These are phyloP conservation scores for Fomitopsis betulina DNA, from an alignment of 1,284 basidiomycete genomes.

Conservation along the genomic window DNA sequence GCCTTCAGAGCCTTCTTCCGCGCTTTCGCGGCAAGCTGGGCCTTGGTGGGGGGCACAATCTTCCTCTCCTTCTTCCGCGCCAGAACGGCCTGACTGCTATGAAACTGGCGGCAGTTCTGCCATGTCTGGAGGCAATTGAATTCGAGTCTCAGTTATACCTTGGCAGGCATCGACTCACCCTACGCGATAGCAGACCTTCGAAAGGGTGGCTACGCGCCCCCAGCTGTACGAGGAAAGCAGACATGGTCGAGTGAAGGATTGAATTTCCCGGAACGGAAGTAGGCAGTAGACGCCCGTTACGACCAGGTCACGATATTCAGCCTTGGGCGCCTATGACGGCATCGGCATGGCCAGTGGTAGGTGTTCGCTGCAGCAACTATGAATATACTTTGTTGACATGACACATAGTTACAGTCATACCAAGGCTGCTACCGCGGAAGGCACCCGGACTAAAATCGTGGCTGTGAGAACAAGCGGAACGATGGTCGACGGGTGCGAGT, in stretches of 20 bases:
- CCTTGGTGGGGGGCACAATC: constrained; percentile 53
- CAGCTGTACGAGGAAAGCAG: constrained; percentile 4
- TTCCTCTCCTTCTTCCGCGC: constrained; percentile 46
- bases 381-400: too few species aligned
- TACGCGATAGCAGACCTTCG: not conserved
- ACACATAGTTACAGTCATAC: too few species aligned
- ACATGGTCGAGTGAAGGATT: constrained; percentile 7
- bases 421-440: too few species aligned
- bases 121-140: constrained; percentile 8
- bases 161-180: not conserved
- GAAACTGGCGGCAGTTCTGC: constrained; percentile 39
- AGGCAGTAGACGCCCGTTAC: not conserved
- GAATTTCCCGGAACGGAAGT: not conserved
- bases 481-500: too few species aligned
- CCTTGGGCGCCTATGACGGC: not conserved
- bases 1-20: constrained; percentile 43
- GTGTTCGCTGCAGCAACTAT: too few species aligned
- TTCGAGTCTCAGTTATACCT: not conserved
- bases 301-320: not conserved
- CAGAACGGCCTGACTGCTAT: constrained; percentile 39
- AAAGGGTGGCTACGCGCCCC: not conserved
- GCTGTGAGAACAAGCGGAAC: too few species aligned
- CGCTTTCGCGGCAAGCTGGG: constrained; percentile 56
- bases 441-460: too few species aligned
- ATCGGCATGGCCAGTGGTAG: too few species aligned